These are phyloP conservation scores for Exutisphaerella laricina DNA, from an alignment of 2,329 filamentous ascomycete genomes.

Conservation along the genomic window DNA sequence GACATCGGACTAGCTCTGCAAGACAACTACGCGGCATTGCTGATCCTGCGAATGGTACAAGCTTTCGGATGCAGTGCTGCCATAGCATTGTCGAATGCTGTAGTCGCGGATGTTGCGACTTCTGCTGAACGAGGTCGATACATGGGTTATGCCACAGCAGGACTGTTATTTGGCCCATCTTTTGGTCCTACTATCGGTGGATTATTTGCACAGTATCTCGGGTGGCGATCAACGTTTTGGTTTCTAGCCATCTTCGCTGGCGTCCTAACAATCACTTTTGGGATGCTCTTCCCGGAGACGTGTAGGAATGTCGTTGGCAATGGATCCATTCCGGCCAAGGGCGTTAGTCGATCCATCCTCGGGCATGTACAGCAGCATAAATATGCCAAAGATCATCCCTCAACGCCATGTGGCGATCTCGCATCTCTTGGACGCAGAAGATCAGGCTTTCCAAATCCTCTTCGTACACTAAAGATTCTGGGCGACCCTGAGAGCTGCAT, in stretches of 20 bases:
- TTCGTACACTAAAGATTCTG: constrained; percentile 16
- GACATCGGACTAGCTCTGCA: constrained; percentile 27
- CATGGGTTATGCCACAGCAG: constrained; percentile 35
- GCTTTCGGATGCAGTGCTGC: constrained; percentile 37
- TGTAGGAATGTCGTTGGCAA: constrained; percentile 40
- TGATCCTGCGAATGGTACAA: constrained; percentile 36
- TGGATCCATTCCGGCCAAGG: constrained; percentile 26
- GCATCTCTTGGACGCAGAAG: constrained; percentile 11
- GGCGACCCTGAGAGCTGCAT: constrained; percentile 15
- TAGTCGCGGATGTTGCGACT: constrained; percentile 35
- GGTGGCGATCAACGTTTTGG: constrained; percentile 39
- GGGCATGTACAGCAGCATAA: constrained; percentile 22
- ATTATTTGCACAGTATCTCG: constrained; percentile 32
- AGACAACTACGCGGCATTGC: constrained; percentile 23
- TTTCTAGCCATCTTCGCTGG: constrained; percentile 40
- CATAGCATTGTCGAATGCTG: constrained; percentile 34
- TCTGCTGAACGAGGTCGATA: constrained; percentile 33
- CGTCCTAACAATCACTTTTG: constrained; percentile 27
- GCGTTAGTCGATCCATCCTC: constrained; percentile 28
- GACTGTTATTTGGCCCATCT: constrained; percentile 17
- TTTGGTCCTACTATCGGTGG: constrained; percentile 29
- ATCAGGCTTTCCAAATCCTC: constrained; percentile 38
- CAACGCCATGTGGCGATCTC: constrained; percentile 7
- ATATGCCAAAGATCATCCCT: constrained; percentile 7
- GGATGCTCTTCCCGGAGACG: constrained; percentile 36